Percentiles rank a stretch among this genome's conserved stretches.
Conservation (phyloP, 352 stramenopile species). For the Phytophthora ohioensis region DNA sequence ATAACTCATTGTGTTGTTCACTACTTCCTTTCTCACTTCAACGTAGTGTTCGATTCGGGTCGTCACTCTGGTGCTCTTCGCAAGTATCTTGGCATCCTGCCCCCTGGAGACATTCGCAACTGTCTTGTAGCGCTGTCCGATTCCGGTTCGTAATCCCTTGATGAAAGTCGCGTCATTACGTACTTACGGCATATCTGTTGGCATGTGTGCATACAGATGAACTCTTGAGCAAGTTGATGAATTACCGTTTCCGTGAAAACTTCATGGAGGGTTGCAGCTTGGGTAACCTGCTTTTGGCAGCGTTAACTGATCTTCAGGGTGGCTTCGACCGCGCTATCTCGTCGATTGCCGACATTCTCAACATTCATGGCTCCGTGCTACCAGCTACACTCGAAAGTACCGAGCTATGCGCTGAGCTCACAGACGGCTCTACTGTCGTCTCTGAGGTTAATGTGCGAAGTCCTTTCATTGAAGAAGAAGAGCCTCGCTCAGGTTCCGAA, state of each 20-base stretch:
- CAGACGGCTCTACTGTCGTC: slow-evolving; percentile 73
- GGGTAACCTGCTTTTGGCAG: slow-evolving; percentile 81
- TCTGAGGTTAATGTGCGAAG: slow-evolving; percentile 88
- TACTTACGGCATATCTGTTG: slow-evolving; percentile 1
- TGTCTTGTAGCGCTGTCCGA: slow-evolving; percentile 87
- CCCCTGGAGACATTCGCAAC: slow-evolving; percentile 87
- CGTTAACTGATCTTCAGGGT: slow-evolving; percentile 83
- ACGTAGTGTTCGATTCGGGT: slow-evolving; percentile 87
- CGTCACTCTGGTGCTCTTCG: slow-evolving; percentile 82
- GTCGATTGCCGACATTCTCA: slow-evolving; percentile 87
- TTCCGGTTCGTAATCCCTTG: slow-evolving; percentile 52
- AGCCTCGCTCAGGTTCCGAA: slow-evolving; percentile 27
- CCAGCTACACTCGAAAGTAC: slow-evolving; percentile 87
- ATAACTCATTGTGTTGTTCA: no score
- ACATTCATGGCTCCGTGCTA: slow-evolving; percentile 82
- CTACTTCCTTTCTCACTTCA: not conserved
- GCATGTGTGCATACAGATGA: slow-evolving; percentile 51
- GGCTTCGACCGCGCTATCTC: slow-evolving; percentile 85
- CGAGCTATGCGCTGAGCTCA: slow-evolving; percentile 81
- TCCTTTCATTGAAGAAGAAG: slow-evolving; percentile 46
- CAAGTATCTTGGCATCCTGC: slow-evolving; percentile 86
- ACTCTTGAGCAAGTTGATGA: slow-evolving; percentile 90
- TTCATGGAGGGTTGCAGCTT: slow-evolving; percentile 90
- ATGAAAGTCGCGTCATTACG: not conserved
- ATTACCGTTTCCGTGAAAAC: slow-evolving; percentile 89